Base-by-base conservation (phyloP, 2,329 filamentous ascomycete species). In the Paecilomyces sp. region DNA sequence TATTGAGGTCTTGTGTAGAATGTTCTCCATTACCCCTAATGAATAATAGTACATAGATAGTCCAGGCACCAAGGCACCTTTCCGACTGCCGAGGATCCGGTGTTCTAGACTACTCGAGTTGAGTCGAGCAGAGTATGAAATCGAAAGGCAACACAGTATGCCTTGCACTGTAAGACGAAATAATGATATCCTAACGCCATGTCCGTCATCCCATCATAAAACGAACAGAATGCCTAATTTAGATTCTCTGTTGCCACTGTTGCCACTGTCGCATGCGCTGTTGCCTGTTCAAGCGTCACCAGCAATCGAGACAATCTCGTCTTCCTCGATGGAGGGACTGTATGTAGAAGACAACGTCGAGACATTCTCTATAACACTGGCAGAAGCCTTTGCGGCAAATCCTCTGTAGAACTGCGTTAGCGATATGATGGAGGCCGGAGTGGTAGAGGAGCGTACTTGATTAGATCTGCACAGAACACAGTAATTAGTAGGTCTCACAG, bases 371-470 rank as follows among this genome's bases (percentile, higher is more conserved):
- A 96, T 80, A 22, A 86, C 83, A 67, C 86, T 85, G 60, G 85
- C 84, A 1, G 91, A 86, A 34, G 88, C 87, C 63, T 88, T 85
- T 57, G 88, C 89, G 33, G 90, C 85, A 72, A 95, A 94, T 54
- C 88, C 91, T 78, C 90, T 94, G 69, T 57, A 66, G 11, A 6
- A 54, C 58, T 25, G 30, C 53, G 63, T 64, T 36, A 64, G 60
- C 55, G 56, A 55, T 18, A 15, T 54, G 22, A n/a, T 24, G 15
- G 31, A 47, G 41, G 22, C 11, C 47, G 13, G 28, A 36, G 24
- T 12, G 12, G 15, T 57, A 6, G 6, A 9, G 57, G 12, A 31
- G 36, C 18, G 31, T 76, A 80, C 77, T 77, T 77, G 64, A 78
- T 72, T 18, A 78, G 62, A 57, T 70, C 76, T 79, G 60, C 34